These are phyloP conservation scores for Phytophthora aleatoria DNA, from an alignment of 352 stramenopile genomes.

Conservation along the genomic window DNA sequence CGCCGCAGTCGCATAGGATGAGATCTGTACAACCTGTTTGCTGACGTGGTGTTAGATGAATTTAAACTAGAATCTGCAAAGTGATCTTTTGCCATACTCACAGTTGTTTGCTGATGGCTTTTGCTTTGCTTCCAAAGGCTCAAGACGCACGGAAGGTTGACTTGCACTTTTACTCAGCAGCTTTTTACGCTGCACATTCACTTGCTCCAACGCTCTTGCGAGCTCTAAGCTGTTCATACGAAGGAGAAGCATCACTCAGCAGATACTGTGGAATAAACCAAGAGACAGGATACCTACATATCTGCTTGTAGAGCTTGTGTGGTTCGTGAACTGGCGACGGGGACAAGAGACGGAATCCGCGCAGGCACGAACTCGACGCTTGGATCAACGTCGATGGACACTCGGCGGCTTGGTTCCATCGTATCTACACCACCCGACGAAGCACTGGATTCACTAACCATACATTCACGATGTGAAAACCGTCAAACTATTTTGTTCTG, in stretches of 20 bases:
- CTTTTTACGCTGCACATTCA: constrained; percentile 40
- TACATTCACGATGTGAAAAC: constrained; percentile 2
- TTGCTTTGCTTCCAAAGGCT: constrained; percentile 7
- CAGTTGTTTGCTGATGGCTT: constrained; percentile 7
- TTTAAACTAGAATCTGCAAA: not conserved
- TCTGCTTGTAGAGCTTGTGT: constrained; percentile 20
- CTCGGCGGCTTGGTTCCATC: constrained; percentile 5
- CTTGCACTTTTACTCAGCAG: constrained; percentile 36
- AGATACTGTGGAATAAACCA: not conserved
- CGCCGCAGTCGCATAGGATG: constrained; percentile 53
- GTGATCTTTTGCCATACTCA: constrained; percentile 3
- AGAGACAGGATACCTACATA: constrained; percentile 12
- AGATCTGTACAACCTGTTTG: constrained; percentile 32
- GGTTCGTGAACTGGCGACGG: constrained; percentile 14
- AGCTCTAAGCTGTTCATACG: constrained; percentile 36
- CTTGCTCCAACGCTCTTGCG: constrained; percentile 40
- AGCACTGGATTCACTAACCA: not conserved
- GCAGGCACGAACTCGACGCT: constrained; percentile 37
- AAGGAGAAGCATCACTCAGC: not conserved
- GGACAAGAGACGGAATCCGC: constrained; percentile 21
- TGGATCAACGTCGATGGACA: constrained; percentile 5
- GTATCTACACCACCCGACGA: not conserved
- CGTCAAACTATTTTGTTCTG: constrained; percentile 23
- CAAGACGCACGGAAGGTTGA: constrained; percentile 24
- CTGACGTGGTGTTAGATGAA: constrained; percentile 12